Base-by-base conservation (phyloP, 1,284 basidiomycete species). In the Sphagnurus paluster region DNA sequence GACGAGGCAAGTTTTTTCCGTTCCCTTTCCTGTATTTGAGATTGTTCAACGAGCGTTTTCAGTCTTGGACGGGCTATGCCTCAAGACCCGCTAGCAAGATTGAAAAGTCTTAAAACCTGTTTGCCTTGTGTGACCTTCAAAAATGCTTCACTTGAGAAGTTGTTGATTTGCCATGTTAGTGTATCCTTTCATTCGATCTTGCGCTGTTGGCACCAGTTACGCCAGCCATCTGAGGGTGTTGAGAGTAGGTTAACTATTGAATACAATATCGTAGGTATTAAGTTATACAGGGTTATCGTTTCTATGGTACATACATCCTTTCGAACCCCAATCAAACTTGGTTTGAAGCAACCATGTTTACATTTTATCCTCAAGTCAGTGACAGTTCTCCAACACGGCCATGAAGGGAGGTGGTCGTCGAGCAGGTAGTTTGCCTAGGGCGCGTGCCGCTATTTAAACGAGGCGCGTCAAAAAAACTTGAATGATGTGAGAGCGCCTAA, bases 31-130 rank as follows among this genome's bases (percentile, higher is more conserved):
- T n/a, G n/a, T n/a, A n/a, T n/a, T n/a, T n/a, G n/a, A n/a, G n/a
- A n/a, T n/a, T n/a, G n/a, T n/a, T n/a, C n/a, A n/a, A n/a, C n/a
- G n/a, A n/a, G n/a, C n/a, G n/a, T n/a, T n/a, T n/a, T n/a, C 17
- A 91, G 90, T 90, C 87, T 7, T 92, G 90, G 90, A 84, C 85
- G 2, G 90, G 90, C 5, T 93, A 93, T 62, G 87, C 87, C 3
- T 69, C 75, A 62, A 71, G 85, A 43, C 56, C 72, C n/a, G 68
- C 77, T 29, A 90, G 86, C 61, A 73, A 65, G 43, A 86, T 90
- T 29, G 71, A 74, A 53, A 85, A 75, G 61, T 64, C 63, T 4
- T 16, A 37, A 4, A 34, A n/a, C 7, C 32, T 4, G 23, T 7
- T 14, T 14, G 5, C 5, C 14, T 9, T 6, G 16, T n/a, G 29